Conservation (phyloP, 2,329 filamentous ascomycete genomes). For the Huntiella moniliformis region DNA sequence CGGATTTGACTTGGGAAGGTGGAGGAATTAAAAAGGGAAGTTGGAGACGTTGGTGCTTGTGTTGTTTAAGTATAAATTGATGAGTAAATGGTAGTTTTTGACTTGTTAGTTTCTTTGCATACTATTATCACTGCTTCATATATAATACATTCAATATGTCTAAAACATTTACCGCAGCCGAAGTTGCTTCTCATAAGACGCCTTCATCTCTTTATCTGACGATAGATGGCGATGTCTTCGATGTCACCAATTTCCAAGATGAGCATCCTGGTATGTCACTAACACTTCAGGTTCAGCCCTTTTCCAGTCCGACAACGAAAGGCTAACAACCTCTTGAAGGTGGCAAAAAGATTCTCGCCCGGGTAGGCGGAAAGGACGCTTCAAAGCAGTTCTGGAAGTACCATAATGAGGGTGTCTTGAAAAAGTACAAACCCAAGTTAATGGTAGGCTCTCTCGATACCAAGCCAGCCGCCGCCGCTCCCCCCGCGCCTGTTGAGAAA, state of each 20-base stretch:
- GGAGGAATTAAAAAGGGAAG: no score
- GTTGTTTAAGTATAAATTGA: no score
- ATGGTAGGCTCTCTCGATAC: slow-evolving; percentile 76
- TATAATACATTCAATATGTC: slow-evolving; percentile 43
- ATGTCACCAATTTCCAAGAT: slow-evolving; percentile 74
- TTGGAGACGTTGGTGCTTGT: no score
- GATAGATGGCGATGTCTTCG: slow-evolving; percentile 89
- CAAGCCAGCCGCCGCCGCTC: slow-evolving; percentile 46
- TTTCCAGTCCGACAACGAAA: neutral
- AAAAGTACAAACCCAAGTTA: slow-evolving; percentile 63
- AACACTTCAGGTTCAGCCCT: no score
- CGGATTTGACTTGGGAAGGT: no score
- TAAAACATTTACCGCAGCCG: slow-evolving; percentile 63
- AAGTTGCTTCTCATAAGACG: slow-evolving; percentile 87
- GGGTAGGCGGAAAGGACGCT: slow-evolving; percentile 46
- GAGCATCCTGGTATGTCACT: slow-evolving; percentile 57
- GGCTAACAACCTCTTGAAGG: slow-evolving; percentile 20
- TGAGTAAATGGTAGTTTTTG: no score
- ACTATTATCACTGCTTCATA: no score
- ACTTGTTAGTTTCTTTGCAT: no score
- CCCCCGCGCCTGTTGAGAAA: slow-evolving; percentile 28
- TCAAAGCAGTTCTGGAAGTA: slow-evolving; percentile 54
- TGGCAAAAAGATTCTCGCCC: slow-evolving; percentile 45
- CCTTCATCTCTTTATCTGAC: slow-evolving; percentile 70
- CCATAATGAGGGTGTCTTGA: slow-evolving; percentile 72